Conservation (phyloP, 257 asterid species). For the Petrea volubilis region DNA sequence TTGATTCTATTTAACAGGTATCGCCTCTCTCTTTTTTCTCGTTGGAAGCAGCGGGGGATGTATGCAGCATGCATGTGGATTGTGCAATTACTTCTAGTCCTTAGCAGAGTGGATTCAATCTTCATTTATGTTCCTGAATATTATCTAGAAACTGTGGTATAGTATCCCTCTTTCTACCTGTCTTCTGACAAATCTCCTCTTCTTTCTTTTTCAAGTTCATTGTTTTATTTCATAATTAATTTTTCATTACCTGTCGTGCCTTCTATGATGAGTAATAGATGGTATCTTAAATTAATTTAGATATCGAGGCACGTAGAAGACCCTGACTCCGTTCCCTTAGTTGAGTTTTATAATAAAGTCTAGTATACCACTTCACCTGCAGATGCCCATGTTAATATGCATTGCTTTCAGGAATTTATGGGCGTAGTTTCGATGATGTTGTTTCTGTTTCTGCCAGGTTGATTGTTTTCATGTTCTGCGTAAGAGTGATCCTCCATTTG, state of each 20-base stretch:
- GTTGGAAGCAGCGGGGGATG: slow-evolving; percentile 98
- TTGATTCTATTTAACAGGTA: slow-evolving; percentile 58
- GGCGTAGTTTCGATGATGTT: slow-evolving; percentile 3
- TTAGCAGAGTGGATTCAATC: slow-evolving; percentile 77
- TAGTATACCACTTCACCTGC: not conserved
- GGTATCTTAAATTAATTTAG: not conserved
- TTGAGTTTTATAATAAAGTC: not conserved
- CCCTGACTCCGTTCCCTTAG: not conserved
- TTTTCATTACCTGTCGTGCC: not conserved
- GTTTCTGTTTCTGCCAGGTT: slow-evolving; percentile 58
- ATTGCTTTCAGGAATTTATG: not conserved
- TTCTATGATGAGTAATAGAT: slow-evolving; percentile 10
- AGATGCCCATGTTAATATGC: not conserved
- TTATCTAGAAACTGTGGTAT: slow-evolving; percentile 93
- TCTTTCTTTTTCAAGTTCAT: slow-evolving; percentile 16
- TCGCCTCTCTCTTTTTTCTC: slow-evolving; percentile 78
- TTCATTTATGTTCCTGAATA: slow-evolving; percentile 85
- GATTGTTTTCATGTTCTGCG: slow-evolving; percentile 94
- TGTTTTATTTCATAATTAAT: not conserved
- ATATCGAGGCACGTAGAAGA: not conserved
- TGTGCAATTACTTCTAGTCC: slow-evolving; percentile 81
- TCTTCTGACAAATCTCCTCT: slow-evolving; percentile 1
- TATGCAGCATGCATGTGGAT: slow-evolving; percentile 94
- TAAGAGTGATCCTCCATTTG: slow-evolving; percentile 95
- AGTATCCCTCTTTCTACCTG: slow-evolving; percentile 20